Evolutionary conservation across 2,329 filamentous ascomycete species (phyloP).

Genomic region (Achaetomium macrosporum): DNA sequence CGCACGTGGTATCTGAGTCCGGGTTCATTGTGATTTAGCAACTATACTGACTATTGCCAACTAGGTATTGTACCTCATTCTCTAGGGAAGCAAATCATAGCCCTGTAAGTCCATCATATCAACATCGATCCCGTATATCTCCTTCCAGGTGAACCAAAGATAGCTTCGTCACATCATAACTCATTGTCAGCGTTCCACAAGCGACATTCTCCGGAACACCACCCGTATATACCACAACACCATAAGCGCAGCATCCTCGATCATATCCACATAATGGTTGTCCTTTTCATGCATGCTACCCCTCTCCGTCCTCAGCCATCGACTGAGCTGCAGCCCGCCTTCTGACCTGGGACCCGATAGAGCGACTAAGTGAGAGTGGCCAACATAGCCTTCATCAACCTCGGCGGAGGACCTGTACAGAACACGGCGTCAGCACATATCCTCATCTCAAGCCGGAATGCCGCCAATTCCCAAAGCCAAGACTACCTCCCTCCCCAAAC

Average conservation of each 20-base stretch:
- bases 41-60: too few relatives aligned
- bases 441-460: too few relatives aligned
- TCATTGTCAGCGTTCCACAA: background rate
- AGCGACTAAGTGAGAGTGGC: slow-evolving; percentile 56
- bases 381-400: slow-evolving; percentile 63
- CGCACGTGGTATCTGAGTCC: too few relatives aligned
- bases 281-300: too few relatives aligned
- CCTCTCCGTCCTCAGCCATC: background rate
- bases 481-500: background rate
- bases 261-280: background rate
- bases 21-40: too few relatives aligned
- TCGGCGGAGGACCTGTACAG: slow-evolving; percentile 54
- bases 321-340: too few relatives aligned
- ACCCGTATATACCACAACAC: background rate
- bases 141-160: background rate
- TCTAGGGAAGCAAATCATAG: too few relatives aligned
- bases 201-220: background rate
- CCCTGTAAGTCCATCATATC: too few relatives aligned
- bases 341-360: too few relatives aligned
- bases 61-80: too few relatives aligned
- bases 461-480: background rate
- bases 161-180: background rate
- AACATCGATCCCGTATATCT: background rate
- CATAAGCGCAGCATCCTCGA: background rate
- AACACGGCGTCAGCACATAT: slow-evolving; percentile 22